Base-by-base conservation (phyloP, 768 basidiomycete species). In the Tulasnella sp. region DNA sequence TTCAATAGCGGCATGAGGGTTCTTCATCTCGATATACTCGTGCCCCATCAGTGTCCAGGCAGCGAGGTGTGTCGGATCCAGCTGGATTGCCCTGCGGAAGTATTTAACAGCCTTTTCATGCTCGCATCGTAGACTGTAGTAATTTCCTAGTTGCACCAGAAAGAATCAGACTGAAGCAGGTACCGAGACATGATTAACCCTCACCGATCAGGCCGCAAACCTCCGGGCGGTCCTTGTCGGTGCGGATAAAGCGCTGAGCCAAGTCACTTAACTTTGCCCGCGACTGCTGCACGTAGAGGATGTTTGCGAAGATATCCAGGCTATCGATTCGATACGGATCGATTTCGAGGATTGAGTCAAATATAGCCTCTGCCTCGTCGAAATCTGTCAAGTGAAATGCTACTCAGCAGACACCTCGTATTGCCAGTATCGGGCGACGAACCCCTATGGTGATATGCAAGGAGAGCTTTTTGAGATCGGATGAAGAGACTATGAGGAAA, bases 11-110 rank as follows among this genome's bases (percentile, higher is more conserved):
- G 98, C 98, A 87, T 99, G 97, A 6, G 96, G 96, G 85, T 99
- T 99, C 86, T 99, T 99, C 92, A 98, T 92, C 86, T 99, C 98
- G 68, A 99, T 94, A 83, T 94, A 98, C 85, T 99, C 98, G 83
- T 99, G 98, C 1, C 98, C 98, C 95, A 99, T 96, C 81, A 99
- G 86, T 5, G 97, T 99, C 98, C 98, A 99, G 7, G 98, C 98
- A 9, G 96, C 94, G 71, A 99, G 88, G 85, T 96, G 99, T 1
- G 94, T 96, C 78, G 94, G 90, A 85, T 99, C 97, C 72, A 99
- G 90, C 83, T 97, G 93, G n/a, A 96, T 94, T 10, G 97, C 96
- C 80, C 97, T 90, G 81, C 93, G 89, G 86, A 99, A 99, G 85
- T 98, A 98, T 83, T 93, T 93, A 82, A 98, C 92, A 1, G 98